A percentile compares a stretch with the other conserved stretches of the same genome.
These are phyloP conservation scores for Ceratobasidium sp. DNA, from an alignment of 1,284 basidiomycete species.

Conservation along the genomic window DNA sequence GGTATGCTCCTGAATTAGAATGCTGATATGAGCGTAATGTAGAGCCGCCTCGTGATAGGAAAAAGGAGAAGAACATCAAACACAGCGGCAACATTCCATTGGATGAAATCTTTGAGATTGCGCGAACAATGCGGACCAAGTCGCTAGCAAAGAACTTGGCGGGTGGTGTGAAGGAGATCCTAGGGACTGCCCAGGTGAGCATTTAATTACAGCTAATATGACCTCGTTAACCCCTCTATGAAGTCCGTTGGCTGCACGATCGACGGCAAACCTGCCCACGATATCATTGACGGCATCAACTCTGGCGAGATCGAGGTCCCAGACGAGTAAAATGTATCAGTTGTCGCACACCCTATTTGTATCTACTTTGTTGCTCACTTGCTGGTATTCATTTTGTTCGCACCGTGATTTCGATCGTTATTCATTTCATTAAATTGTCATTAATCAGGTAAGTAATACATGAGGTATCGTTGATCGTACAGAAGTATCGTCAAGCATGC, in stretches of 20 bases:
- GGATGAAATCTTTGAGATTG: constrained; percentile 96
- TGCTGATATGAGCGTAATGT: constrained; percentile 39
- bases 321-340: constrained; percentile 77
- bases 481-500: too few species aligned
- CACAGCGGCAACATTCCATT: constrained; percentile 96
- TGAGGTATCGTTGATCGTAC: too few species aligned
- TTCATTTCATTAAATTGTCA: neutral
- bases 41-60: constrained; percentile 99
- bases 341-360: constrained; percentile 33
- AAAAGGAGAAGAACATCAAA: constrained; percentile 99
- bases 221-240: neutral
- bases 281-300: constrained; percentile 96
- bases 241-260: constrained; percentile 92
- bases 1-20: neutral
- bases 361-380: constrained; percentile 38
- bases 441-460: neutral
- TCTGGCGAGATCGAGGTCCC: constrained; percentile 95
- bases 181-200: constrained; percentile 85
- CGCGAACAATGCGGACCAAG: constrained; percentile 96
- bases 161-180: constrained; percentile 93
- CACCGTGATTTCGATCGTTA: neutral
- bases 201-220: constrained; percentile 50
- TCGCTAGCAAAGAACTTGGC: constrained; percentile 94
- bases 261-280: constrained; percentile 93
- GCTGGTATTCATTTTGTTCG: constrained; percentile 43